phyloP scores from a whole-genome alignment of 2,329 filamentous ascomycete genomes.

The Berkeleyomyces basicola region DNA sequence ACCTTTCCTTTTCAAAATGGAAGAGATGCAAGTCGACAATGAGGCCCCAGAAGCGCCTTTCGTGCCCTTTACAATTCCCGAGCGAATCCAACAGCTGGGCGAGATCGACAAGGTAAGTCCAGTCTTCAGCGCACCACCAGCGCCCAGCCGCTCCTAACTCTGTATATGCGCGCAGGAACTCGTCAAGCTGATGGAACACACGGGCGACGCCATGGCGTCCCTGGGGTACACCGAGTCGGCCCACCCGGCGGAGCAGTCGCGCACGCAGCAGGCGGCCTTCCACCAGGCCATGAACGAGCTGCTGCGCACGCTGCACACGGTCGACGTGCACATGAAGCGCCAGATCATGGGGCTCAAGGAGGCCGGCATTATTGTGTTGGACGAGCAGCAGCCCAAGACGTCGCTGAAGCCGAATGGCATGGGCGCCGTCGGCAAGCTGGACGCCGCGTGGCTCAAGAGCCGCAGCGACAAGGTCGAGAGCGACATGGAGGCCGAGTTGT shows the following conservation, averaged over 20 bases:
- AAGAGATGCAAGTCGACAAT: constrained; percentile 3
- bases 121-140: constrained; percentile 7
- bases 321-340: constrained; percentile 58
- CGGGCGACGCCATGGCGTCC: constrained; percentile 29
- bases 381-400: constrained; percentile 16
- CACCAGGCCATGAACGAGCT: constrained; percentile 48
- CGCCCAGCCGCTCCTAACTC: neutral
- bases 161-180: constrained; percentile 16
- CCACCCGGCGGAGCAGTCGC: constrained; percentile 24
- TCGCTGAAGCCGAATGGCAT: constrained; percentile 37
- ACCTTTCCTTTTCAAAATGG: constrained; percentile 1
- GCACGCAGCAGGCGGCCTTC: constrained; percentile 38
- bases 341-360: constrained; percentile 63
- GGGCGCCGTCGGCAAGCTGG: constrained; percentile 44
- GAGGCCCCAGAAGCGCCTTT: neutral
- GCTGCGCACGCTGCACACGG: constrained; percentile 53
- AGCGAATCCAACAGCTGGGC: constrained; percentile 66
- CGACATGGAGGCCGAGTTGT: constrained; percentile 70
- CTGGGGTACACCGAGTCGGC: constrained; percentile 24
- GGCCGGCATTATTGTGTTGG: constrained; percentile 50
- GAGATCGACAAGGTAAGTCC: constrained; percentile 51
- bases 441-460: constrained; percentile 82
- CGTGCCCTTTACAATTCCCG: constrained; percentile 50
- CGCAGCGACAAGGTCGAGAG: constrained; percentile 65
- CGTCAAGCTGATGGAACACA: constrained; percentile 27